A percentile compares a stretch with the other conserved stretches of the same genome.
Conservation (phyloP, 805 yeast species). For the Lipomyces chichibuensis region DNA sequence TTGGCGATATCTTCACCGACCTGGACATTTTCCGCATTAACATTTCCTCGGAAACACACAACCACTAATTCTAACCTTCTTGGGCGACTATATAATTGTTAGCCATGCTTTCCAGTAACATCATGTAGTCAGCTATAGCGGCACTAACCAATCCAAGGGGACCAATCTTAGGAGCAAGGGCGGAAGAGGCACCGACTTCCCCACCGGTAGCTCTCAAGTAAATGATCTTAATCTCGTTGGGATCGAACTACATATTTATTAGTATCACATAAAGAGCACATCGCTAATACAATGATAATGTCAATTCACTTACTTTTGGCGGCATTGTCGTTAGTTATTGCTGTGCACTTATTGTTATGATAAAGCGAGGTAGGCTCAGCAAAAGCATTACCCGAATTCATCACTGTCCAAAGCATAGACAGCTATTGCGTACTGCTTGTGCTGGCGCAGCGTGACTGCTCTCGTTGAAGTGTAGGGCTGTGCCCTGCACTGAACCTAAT, state of each 20-base stretch:
- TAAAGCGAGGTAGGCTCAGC: neutral
- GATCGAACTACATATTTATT: conserved; percentile 69
- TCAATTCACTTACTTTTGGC: conserved; percentile 27
- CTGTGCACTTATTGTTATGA: neutral
- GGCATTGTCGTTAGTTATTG: conserved; percentile 24
- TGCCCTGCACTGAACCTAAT: too few relatives aligned
- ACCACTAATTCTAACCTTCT: conserved; percentile 85
- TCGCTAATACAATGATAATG: neutral
- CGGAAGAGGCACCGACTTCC: conserved; percentile 99
- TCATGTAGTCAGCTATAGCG: neutral
- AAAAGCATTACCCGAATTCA: neutral
- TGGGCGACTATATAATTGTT: conserved; percentile 19
- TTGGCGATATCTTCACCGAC: conserved; percentile 99
- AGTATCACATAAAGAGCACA: neutral
- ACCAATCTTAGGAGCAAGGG: conserved; percentile 99
- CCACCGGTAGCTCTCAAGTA: conserved; percentile 99
- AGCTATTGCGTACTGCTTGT: neutral
- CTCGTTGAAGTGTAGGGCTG: too few relatives aligned
- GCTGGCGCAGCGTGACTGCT: too few relatives aligned
- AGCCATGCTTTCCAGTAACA: neutral
- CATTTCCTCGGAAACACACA: neutral
- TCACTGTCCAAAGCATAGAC: neutral
- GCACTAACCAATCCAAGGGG: conserved; percentile 80
- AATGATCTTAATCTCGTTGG: conserved; percentile 96
- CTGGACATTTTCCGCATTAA: conserved; percentile 59